These are phyloP conservation scores for Lactarius quietus DNA, from an alignment of 768 basidiomycete species.

Conservation along the genomic window DNA sequence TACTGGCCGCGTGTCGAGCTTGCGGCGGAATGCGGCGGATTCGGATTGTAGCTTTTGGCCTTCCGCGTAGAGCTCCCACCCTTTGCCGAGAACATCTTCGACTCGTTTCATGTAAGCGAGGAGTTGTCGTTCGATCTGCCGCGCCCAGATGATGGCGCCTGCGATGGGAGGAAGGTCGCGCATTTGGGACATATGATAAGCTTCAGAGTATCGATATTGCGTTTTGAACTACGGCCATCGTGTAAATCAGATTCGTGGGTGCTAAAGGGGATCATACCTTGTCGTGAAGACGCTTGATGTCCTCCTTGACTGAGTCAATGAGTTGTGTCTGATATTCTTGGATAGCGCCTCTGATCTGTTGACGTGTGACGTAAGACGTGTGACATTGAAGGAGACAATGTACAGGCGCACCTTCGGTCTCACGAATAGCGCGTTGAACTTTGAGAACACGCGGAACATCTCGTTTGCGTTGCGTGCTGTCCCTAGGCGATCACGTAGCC, in stretches of 20 bases:
- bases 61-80: constrained; percentile 99
- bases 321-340: constrained; percentile 99
- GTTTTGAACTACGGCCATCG: constrained; percentile 71
- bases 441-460: constrained; percentile 99
- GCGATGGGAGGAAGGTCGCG: constrained; percentile 98
- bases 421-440: constrained; percentile 96
- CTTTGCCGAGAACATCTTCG: constrained; percentile 96
- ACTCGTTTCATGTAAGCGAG: constrained; percentile 98
- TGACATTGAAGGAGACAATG: not conserved
- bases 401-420: constrained; percentile 72
- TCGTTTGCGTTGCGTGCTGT: constrained; percentile 97
- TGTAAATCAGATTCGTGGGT: not conserved
- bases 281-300: constrained; percentile 92
- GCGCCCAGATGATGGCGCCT: constrained; percentile 97
- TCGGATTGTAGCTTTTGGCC: constrained; percentile 96
- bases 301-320: constrained; percentile 98
- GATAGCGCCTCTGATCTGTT: constrained; percentile 92
- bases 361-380: not conserved
- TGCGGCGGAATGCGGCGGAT: constrained; percentile 86
- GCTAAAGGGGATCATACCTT: constrained; percentile 48
- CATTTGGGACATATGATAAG: constrained; percentile 98
- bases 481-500: constrained; percentile 85
- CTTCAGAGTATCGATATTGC: constrained; percentile 92
- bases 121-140: constrained; percentile 97
- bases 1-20: constrained; percentile 90